Percentiles rank a stretch among this genome's conserved stretches.
Evolutionary conservation across 331 rosid genomes (phyloP).

Genomic region (Quercus tomentella): DNA sequence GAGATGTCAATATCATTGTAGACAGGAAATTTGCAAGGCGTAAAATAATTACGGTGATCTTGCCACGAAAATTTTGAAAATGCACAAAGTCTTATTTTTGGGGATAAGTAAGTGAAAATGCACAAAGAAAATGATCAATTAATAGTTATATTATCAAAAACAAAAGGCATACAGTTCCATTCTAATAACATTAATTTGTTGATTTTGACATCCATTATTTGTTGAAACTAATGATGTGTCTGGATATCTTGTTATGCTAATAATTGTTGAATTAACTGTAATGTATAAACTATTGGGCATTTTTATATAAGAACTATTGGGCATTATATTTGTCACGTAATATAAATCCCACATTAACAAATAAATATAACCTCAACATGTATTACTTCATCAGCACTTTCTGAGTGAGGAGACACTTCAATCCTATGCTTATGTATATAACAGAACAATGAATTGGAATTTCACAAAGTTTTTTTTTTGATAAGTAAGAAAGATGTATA

Average conservation of each 20-base stretch:
- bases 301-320: background rate
- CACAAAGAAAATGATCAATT: background rate
- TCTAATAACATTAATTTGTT: background rate
- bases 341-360: background rate
- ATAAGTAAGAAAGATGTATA: no score
- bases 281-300: background rate
- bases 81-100: background rate
- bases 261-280: background rate
- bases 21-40: background rate
- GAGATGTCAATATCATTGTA: background rate
- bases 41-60: background rate
- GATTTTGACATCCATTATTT: background rate
- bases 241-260: background rate
- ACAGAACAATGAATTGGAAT: background rate
- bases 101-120: background rate
- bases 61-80: background rate
- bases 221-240: background rate
- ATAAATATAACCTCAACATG: background rate
- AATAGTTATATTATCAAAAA: background rate
- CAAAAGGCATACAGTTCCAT: background rate
- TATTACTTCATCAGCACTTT: background rate
- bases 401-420: background rate
- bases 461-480: no score
- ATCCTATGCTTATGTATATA: background rate
- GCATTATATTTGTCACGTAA: background rate